Conservation (phyloP, 1,139 yeast species). For the Lodderomyces beijingensis region DNA sequence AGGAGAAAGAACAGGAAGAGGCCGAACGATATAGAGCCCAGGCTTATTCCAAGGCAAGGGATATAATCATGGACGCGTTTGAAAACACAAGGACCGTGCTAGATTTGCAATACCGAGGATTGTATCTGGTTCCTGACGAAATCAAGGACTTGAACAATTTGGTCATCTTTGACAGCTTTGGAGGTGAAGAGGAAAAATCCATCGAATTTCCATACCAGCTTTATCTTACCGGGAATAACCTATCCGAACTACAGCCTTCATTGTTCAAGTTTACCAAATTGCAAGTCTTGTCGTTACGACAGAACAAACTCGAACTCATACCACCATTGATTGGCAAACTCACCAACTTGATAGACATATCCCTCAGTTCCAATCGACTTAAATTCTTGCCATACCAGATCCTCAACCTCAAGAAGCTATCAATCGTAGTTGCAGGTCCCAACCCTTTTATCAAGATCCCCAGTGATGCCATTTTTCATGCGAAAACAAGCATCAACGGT, state of each 20-base stretch:
- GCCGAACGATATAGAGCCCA: constrained; percentile 11
- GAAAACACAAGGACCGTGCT: constrained; percentile 35
- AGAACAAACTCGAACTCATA: constrained; percentile 29
- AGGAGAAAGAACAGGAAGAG: constrained; percentile 5
- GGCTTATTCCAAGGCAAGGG: constrained; percentile 25
- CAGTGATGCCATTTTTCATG: constrained; percentile 22
- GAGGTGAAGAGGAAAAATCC: constrained; percentile 17
- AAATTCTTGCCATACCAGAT: constrained; percentile 35
- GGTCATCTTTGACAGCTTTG: constrained; percentile 25
- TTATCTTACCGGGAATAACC: constrained; percentile 34
- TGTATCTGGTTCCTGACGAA: constrained; percentile 40
- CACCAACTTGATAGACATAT: constrained; percentile 31
- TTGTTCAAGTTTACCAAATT: constrained; percentile 39
- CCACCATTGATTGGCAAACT: constrained; percentile 36
- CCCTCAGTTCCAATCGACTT: constrained; percentile 36
- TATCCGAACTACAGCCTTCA: constrained; percentile 31
- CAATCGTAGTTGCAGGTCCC: constrained; percentile 41
- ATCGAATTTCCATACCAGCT: constrained; percentile 38
- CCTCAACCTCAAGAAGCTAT: constrained; percentile 25
- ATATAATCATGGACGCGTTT: constrained; percentile 34
- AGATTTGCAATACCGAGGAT: constrained; percentile 33
- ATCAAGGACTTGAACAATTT: constrained; percentile 41
- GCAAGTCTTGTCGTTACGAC: constrained; percentile 40
- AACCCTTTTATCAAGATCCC: constrained; percentile 32
- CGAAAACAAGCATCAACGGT: constrained; percentile 11